Conservation (phyloP, 495 filamentous ascomycete species). For the Cryomyces minteri region DNA sequence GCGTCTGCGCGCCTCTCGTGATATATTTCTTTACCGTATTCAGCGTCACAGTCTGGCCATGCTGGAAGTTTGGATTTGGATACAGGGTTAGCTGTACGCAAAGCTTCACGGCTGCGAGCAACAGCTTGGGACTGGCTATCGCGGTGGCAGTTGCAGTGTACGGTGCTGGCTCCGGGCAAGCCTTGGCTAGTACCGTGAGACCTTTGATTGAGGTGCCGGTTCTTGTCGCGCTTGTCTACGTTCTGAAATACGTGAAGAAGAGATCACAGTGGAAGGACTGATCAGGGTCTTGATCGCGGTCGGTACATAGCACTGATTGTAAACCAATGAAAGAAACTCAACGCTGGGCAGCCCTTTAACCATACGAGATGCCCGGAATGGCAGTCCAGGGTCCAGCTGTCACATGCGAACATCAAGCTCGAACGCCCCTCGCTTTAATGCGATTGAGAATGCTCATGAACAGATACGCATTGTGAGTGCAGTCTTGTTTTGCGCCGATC, state of each 20-base stretch:
- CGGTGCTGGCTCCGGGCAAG: constrained; percentile 65
- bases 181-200: constrained; percentile 76
- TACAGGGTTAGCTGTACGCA: constrained; percentile 62
- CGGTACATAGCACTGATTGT: too few relatives aligned
- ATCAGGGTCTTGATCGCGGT: too few relatives aligned
- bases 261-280: constrained; percentile 33
- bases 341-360: not conserved
- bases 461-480: too few relatives aligned
- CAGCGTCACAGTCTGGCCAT: constrained; percentile 12
- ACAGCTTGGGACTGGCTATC: constrained; percentile 90
- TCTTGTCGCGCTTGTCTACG: constrained; percentile 61
- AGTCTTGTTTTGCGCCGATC: too few relatives aligned
- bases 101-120: constrained; percentile 86
- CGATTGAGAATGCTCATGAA: too few relatives aligned
- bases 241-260: constrained; percentile 39
- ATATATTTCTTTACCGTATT: constrained; percentile 23
- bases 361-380: too few relatives aligned
- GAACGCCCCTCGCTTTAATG: not conserved
- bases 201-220: constrained; percentile 88
- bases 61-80: constrained; percentile 39
- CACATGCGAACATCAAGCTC: not conserved
- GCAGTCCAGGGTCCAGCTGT: not conserved
- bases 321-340: too few relatives aligned
- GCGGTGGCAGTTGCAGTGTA: constrained; percentile 78
- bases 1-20: constrained; percentile 20